Conservation (phyloP, 495 filamentous ascomycete species). For the Aspergillus nidulans region DNA sequence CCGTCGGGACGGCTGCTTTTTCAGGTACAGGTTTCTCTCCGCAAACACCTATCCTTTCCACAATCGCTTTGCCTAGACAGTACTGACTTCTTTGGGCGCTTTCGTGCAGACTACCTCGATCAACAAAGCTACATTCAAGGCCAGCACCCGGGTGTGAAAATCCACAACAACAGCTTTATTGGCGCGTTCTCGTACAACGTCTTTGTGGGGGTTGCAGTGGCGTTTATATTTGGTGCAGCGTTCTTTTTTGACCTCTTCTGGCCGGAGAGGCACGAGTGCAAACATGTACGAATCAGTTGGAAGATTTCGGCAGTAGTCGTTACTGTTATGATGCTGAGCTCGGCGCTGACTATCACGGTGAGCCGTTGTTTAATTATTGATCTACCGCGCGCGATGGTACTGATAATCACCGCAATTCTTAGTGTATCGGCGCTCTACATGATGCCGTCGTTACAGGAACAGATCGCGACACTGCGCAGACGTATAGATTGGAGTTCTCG, state of each 20-base stretch:
- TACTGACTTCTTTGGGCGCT: neutral
- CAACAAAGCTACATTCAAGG: conserved; percentile 37
- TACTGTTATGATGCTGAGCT: conserved; percentile 34
- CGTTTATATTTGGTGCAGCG: conserved; percentile 48
- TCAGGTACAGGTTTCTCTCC: conserved; percentile 31
- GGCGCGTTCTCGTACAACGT: conserved; percentile 48
- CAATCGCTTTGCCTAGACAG: neutral
- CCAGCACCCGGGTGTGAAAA: conserved; percentile 21
- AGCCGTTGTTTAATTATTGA: too few species aligned
- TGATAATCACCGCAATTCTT: too few species aligned
- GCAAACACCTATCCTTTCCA: neutral
- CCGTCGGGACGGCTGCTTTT: conserved; percentile 44
- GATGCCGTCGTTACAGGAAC: conserved; percentile 33
- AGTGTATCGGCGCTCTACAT: conserved; percentile 38
- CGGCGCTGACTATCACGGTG: conserved; percentile 40
- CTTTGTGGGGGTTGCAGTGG: conserved; percentile 49
- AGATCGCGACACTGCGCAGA: conserved; percentile 16
- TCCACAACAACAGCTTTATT: conserved; percentile 46
- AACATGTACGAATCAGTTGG: conserved; percentile 41
- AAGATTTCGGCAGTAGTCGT: conserved; percentile 41
- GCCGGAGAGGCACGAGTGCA: conserved; percentile 45
- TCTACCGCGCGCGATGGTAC: too few species aligned
- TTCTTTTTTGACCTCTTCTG: conserved; percentile 55
- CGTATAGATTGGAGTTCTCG: conserved; percentile 22
- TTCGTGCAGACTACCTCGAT: conserved; percentile 41